These are phyloP conservation scores for Aspergillus sparsus DNA, from an alignment of 495 filamentous ascomycete genomes.

Conservation along the genomic window DNA sequence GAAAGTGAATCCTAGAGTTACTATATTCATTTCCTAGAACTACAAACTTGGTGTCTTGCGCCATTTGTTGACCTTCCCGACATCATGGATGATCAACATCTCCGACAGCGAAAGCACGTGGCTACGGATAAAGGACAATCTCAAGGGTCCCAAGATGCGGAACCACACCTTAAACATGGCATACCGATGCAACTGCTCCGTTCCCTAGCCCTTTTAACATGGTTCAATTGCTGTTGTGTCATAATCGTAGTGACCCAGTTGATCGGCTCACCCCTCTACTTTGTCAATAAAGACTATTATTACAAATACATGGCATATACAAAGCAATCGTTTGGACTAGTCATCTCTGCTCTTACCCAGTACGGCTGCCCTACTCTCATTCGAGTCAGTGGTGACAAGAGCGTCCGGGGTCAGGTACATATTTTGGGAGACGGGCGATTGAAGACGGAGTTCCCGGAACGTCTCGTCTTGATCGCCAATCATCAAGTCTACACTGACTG, in stretches of 20 bases:
- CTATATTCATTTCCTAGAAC: neutral
- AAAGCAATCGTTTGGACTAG: conserved; percentile 62
- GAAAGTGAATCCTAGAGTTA: conserved; percentile 2
- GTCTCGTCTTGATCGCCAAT: conserved; percentile 65
- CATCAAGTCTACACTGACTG: conserved; percentile 74
- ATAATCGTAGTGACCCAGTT: conserved; percentile 56
- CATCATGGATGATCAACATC: conserved; percentile 44
- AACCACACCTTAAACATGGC: conserved; percentile 66
- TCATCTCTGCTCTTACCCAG: conserved; percentile 60
- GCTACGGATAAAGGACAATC: conserved; percentile 7
- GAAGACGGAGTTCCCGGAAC: conserved; percentile 58
- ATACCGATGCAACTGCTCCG: conserved; percentile 63
- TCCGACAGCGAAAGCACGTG: conserved; percentile 44
- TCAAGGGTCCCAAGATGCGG: conserved; percentile 28
- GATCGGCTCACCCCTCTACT: conserved; percentile 59
- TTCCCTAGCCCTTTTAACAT: conserved; percentile 61
- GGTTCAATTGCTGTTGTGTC: conserved; percentile 61
- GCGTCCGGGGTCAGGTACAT: conserved; percentile 58
- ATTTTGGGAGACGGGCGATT: conserved; percentile 56
- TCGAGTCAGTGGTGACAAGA: conserved; percentile 62
- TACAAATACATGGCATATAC: conserved; percentile 67
- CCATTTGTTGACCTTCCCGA: neutral
- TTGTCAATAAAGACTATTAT: conserved; percentile 60
- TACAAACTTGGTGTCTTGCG: neutral
- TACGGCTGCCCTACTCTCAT: conserved; percentile 63